Evolutionary conservation across 371 early-diverging fungal genomes (phyloP), one percentile per base, ranked within the genome.

Genomic region (Apophysomyces ossiformis): DNA sequence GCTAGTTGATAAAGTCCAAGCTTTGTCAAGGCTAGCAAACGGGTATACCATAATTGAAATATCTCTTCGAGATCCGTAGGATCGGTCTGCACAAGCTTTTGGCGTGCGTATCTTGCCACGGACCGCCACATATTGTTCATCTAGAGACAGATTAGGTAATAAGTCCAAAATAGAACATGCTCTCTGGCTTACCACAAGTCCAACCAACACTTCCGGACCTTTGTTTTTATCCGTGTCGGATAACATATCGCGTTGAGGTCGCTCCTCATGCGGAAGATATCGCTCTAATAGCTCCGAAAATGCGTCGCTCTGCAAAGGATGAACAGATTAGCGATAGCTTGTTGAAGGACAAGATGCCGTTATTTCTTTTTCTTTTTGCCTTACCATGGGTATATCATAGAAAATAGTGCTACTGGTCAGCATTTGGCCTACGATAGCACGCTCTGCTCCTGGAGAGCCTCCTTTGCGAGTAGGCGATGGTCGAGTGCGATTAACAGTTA

Each of bases 71-170:
- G 47, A 11, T 80, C 67, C 12, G 68, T 45, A 5, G 84, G 72
- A 32, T 76, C 75, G 7, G 85, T 79, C 35, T 79, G 72, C 2
- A 83, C 72, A 26, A 88, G 77, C 50, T 83, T 82, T 37, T 83
- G 75, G 32, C 85, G 75, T 46, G 86, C 82, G 69, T 83, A 83
- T 56, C 86, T 81, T 4, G 88, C 81, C 66, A 86, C 78, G 0
- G 85, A 75, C 37, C 86, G 66, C 88, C 88, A 88, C 57, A 82
- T 79, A 43, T 86, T 86, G 50, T 82, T 85, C 74, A 83, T 75
- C 85, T 85, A 72, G 4, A 11, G 43, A 26, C 37, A 5, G 26
- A 26, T 26, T 13, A 12, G 37, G 15, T 8, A 58, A 6, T 6
- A 58, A 26, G 26, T 21, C 57, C 15, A 58, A 36, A 9, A 35